Base-by-base conservation (phyloP, 176 grass and related monocot genomes). In the Poa annua region DNA sequence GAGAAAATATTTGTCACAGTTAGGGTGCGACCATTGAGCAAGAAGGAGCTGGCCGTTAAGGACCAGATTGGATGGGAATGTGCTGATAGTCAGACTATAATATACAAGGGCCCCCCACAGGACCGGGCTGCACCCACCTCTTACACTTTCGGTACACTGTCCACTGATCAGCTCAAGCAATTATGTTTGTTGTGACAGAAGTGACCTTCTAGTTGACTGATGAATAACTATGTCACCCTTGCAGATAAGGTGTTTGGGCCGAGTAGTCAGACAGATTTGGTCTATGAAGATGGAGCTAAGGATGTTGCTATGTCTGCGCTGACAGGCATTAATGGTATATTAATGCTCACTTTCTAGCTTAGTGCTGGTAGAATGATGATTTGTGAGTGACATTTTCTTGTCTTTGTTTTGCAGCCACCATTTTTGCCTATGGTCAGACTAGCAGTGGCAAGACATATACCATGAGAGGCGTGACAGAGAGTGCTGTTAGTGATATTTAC, bases 1-100 rank as follows among this genome's bases (percentile, higher is more conserved):
- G 96, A 99, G 81, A 99, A 99, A 55, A 99, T 99, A 74, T 99
- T 99, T 87, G 96, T 99, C 78, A 99, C 96, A 29, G 96, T 99
- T 22, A 91, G 96, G 52, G 85, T 96, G 71, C 66, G 93, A 19
- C 96, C 93, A 74, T 76, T 93, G 76, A 94, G 88, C 81, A 93
- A 89, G 85, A 97, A 97, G 44, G 94, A 93, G 77, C 76, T 88
- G 26, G 66, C 77, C 41, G 52, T 65, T 4, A 96, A 89, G 86
- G 96, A 99, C 53, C 82, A 74, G 56, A 35, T 51, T 21, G 93
- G 80, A 60, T 99, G 96, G 96, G 96, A 93, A 34, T 99, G 93
- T 36, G 45, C 56, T 42, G 89, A 96, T 90, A 85, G 54, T 39
- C 81, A 99, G 71, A 96, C 91, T 52, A 92, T 99, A 73, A 8